phyloP scores from a whole-genome alignment of 306 rosid genomes.

The Ochetophila trinervis region DNA sequence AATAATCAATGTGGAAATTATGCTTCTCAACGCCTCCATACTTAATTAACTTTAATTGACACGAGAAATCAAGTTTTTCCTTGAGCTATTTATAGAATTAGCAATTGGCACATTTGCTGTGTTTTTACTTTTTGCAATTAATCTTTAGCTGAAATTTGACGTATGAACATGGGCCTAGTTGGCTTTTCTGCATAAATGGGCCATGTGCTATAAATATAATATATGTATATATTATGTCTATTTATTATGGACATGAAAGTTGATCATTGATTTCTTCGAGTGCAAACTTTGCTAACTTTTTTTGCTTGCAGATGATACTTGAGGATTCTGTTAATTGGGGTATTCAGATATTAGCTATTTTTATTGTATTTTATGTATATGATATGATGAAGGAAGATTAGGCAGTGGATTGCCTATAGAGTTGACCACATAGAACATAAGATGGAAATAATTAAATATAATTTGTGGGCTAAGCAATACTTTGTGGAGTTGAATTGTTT shows the following conservation, averaged over 20 bases:
- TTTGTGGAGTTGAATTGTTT: no score
- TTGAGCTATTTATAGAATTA: slow-evolving; percentile 10
- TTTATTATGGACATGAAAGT: no score
- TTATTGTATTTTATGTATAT: not conserved
- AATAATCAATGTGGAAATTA: slow-evolving; percentile 3
- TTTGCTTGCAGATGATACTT: slow-evolving; percentile 14
- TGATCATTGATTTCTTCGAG: not conserved
- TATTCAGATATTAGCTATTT: not conserved
- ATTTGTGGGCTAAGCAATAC: no score
- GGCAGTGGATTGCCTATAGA: not conserved
- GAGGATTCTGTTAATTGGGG: not conserved
- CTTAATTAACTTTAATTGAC: not conserved
- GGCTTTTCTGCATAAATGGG: not conserved
- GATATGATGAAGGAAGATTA: no score
- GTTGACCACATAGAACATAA: no score
- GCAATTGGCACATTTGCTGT: not conserved
- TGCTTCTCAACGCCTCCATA: slow-evolving; percentile 5
- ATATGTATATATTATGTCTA: no score
- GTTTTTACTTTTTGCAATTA: not conserved
- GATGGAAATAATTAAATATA: no score
- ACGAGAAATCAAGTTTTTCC: not conserved
- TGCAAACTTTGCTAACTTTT: not conserved
- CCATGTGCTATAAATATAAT: no score
- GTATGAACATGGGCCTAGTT: slow-evolving; percentile 16
- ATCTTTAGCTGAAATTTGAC: slow-evolving; percentile 10